Base-by-base conservation (phyloP, 2,329 filamentous ascomycete genomes). In the Neocucurbitaria cava region DNA sequence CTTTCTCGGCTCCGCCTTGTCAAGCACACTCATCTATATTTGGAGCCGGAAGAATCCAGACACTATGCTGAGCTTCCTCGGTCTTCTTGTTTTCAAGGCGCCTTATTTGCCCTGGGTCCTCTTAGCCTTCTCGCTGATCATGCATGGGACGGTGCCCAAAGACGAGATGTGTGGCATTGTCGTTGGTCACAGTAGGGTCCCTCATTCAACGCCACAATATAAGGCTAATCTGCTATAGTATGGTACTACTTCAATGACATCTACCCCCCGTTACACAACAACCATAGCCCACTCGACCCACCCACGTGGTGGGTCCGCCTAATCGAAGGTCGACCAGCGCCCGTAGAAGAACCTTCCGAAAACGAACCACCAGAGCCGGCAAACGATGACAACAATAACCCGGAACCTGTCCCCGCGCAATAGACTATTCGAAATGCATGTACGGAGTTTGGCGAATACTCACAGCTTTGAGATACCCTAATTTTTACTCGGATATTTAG, bases 221-320 rank as follows among this genome's bases (percentile, higher is more conserved):
- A 5, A n/a, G 8, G 46, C 59, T 66, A 54, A 70, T 49, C 11
- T 10, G 3, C 18, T 4, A 17, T 50, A 85, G 84, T 98, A 36
- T 98, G 93, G 89, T 99, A 98, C 77, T 99, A 97, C 79, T 97
- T 98, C 77, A 91, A 88, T 55, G 95, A 99, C 74, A 93, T 99
- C 15, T 99, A 96, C 76, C 95, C 95, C 3, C 90, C 92, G 3
- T 84, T 97, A 39, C 91, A 97, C 77, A 87, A 89, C 59, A 92
- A 92, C 17, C 88, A 89, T 46, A 85, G 91, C 51, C 95, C 95
- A 0, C 82, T 99, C 43, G 94, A 96, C 67, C 94, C 95, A 33
- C 95, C 95, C 0, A 79, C 81, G 54, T 97, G 91, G 88, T 99
- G 94, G 94, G 85, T 90, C 53, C 85, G 92, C 38, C 71, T 98